Conservation (phyloP, 768 basidiomycete species). For the Guyanaporus albipodus region DNA sequence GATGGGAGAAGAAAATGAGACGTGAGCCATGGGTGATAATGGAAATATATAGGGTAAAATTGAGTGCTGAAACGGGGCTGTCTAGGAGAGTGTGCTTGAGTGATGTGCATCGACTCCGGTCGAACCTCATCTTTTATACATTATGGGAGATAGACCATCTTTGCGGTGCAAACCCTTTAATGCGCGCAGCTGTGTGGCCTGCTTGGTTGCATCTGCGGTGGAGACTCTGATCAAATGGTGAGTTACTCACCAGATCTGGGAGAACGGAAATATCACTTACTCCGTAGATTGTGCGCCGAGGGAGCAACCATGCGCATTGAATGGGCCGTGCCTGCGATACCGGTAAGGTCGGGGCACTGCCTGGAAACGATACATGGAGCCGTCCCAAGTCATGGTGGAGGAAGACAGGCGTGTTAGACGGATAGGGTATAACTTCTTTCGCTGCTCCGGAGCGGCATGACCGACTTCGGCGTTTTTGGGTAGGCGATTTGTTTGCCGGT, state of each 20-base stretch:
- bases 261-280: neutral
- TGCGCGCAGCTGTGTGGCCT: neutral
- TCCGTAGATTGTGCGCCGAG: constrained; percentile 9
- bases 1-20: constrained; percentile 8
- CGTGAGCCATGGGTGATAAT: constrained; percentile 12
- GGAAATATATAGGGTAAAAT: neutral
- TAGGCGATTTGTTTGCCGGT: no score
- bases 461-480: no score
- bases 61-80: neutral
- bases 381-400: constrained; percentile 1
- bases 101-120: constrained; percentile 3
- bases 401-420: neutral
- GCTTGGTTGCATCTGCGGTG: neutral
- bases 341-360: neutral
- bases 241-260: constrained; percentile 4
- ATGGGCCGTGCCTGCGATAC: constrained; percentile 1
- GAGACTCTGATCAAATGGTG: neutral
- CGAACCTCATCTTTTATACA: constrained; percentile 21
- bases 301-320: constrained; percentile 1
- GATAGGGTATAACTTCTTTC: no score
- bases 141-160: neutral
- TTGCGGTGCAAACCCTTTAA: neutral
- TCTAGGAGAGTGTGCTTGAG: constrained; percentile 1
- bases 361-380: constrained; percentile 1
- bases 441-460: no score